These are phyloP conservation scores for Xylariaceae sp. DNA, from an alignment of 2,329 filamentous ascomycete genomes.

Conservation along the genomic window DNA sequence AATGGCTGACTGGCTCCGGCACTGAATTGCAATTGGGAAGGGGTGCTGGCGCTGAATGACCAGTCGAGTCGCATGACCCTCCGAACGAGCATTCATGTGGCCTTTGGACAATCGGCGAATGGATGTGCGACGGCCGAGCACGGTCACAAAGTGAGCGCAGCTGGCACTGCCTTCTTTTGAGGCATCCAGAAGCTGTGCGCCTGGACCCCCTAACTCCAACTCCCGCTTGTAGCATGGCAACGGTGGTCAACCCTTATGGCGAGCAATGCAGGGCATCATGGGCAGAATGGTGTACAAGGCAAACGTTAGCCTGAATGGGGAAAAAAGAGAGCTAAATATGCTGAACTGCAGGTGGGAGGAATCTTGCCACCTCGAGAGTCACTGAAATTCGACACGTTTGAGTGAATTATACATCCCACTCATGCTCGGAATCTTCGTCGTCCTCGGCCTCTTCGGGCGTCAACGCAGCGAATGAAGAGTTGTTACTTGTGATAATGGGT, in stretches of 20 bases:
- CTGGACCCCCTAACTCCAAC: constrained; percentile 26
- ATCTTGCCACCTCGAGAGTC: not conserved
- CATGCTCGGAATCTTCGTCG: constrained; percentile 32
- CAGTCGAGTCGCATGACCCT: not conserved
- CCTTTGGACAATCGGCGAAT: constrained; percentile 9
- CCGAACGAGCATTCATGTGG: constrained; percentile 5
- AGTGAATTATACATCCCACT: constrained; percentile 35
- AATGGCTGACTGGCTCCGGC: not conserved
- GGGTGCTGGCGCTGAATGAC: not conserved
- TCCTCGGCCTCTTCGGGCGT: constrained; percentile 33
- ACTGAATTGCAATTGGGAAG: not conserved
- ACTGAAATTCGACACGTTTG: constrained; percentile 1
- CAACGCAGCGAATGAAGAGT: constrained; percentile 34
- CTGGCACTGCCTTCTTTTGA: constrained; percentile 17
- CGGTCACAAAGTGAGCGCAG: constrained; percentile 22
- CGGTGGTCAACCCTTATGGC: constrained; percentile 18
- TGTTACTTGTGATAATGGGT: constrained; percentile 31
- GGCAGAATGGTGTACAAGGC: constrained; percentile 28
- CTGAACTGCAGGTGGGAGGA: not conserved
- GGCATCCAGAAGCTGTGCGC: constrained; percentile 20
- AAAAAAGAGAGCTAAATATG: constrained; percentile 11
- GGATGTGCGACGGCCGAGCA: constrained; percentile 22
- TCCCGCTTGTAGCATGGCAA: constrained; percentile 17
- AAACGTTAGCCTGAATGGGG: constrained; percentile 19
- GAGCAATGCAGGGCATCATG: constrained; percentile 16